Conservation (phyloP, 2,329 filamentous ascomycete species). For the Phialophora verrucosa region DNA sequence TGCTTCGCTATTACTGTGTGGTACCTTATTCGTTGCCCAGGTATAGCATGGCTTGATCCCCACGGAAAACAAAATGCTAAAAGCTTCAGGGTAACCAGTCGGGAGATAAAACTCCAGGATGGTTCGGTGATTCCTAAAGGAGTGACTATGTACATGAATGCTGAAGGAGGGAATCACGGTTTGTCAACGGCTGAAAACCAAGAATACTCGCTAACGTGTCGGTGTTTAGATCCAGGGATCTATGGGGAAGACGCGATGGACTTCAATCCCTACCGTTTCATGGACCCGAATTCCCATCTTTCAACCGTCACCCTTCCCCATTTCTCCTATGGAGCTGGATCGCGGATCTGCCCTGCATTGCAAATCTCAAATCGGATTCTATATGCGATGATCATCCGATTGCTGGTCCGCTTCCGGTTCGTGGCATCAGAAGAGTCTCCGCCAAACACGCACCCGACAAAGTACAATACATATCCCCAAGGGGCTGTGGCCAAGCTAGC, state of each 20-base stretch:
- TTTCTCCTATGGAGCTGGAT: neutral
- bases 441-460: neutral
- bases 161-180: slow-evolving; percentile 6
- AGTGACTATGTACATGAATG: slow-evolving; percentile 1
- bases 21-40: neutral
- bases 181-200: neutral
- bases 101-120: too few species aligned
- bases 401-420: slow-evolving; percentile 1
- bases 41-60: neutral
- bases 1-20: slow-evolving; percentile 9
- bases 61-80: too few species aligned
- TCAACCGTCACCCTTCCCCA: neutral
- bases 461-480: neutral
- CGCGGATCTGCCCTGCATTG: slow-evolving; percentile 4
- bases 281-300: neutral
- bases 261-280: too few species aligned
- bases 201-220: too few species aligned
- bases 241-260: neutral
- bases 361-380: neutral
- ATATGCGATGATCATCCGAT: neutral
- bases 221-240: neutral
- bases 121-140: neutral
- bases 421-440: neutral
- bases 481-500: neutral
- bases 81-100: too few species aligned